A percentile compares a stretch with the other conserved stretches of the same genome.
These are phyloP conservation scores for Penicillium sp. DNA, from an alignment of 2,329 filamentous ascomycete species.

Conservation along the genomic window DNA sequence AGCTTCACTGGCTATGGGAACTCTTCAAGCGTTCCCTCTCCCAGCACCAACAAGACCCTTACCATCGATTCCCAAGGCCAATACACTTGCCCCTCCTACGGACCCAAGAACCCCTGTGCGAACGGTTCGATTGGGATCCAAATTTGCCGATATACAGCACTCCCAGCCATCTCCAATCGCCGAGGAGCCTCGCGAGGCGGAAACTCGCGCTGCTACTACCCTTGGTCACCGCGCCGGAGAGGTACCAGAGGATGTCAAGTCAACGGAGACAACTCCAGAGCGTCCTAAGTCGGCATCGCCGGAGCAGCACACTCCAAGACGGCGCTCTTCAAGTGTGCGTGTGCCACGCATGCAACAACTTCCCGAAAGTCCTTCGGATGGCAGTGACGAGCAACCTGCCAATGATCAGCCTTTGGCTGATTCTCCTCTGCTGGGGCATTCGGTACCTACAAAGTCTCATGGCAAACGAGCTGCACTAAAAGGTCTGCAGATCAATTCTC, in stretches of 20 bases:
- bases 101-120: constrained; percentile 9
- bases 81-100: constrained; percentile 4
- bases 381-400: neutral
- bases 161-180: constrained; percentile 16
- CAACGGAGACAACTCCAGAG: constrained; percentile 7
- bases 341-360: constrained; percentile 15
- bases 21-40: constrained; percentile 35
- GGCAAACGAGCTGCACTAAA: constrained; percentile 12
- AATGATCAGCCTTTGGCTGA: constrained; percentile 20
- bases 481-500: constrained; percentile 14
- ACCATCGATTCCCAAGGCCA: constrained; percentile 32
- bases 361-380: constrained; percentile 8
- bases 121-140: neutral
- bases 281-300: constrained; percentile 16
- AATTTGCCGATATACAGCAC: constrained; percentile 1
- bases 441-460: neutral
- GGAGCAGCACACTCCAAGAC: constrained; percentile 9
- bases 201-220: constrained; percentile 7
- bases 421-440: constrained; percentile 21
- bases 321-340: constrained; percentile 17
- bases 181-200: constrained; percentile 12
- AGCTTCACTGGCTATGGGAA: constrained; percentile 26
- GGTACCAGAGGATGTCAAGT: constrained; percentile 8
- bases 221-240: constrained; percentile 9
- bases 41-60: constrained; percentile 37